A percentile compares a stretch with the other conserved stretches of the same genome.
Evolutionary conservation across 163 green algal species (phyloP).

Genomic region (Chlorella variabilis): DNA sequence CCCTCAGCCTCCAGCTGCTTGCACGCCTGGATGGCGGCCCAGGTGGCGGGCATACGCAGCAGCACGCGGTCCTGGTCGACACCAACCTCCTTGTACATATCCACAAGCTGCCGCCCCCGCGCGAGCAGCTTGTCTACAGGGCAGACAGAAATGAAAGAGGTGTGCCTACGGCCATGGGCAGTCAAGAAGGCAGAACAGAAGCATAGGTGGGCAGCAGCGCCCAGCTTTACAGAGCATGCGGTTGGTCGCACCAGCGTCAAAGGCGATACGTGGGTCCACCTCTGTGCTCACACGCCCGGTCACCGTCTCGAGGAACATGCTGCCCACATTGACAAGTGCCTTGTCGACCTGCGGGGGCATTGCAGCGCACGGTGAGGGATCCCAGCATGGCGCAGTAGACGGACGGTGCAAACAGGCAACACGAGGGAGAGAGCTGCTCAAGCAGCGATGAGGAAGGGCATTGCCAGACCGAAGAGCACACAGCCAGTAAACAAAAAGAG

Average conservation of each 20-base stretch:
- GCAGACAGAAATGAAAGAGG: neutral
- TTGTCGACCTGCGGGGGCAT: conserved; percentile 59
- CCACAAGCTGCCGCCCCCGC: conserved; percentile 46
- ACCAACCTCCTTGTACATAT: conserved; percentile 60
- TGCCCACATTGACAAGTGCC: conserved; percentile 67
- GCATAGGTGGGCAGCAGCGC: neutral
- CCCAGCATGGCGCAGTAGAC: no score
- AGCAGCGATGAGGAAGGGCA: no score
- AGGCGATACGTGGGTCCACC: conserved; percentile 63
- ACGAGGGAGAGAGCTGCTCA: no score
- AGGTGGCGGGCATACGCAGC: conserved; percentile 72
- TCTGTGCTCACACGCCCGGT: conserved; percentile 70
- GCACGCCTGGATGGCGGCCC: conserved; percentile 60
- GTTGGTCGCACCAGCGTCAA: conserved; percentile 49
- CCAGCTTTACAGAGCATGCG: neutral
- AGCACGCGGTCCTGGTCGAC: conserved; percentile 56
- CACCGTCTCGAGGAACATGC: conserved; percentile 61
- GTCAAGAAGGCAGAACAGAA: neutral
- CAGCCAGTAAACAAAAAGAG: no score
- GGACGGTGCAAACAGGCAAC: no score
- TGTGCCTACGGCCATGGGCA: no score
- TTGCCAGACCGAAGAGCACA: no score
- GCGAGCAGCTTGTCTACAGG: conserved; percentile 57
- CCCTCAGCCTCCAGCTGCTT: conserved; percentile 65
- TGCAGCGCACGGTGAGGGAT: no score